Evolutionary conservation across 2,329 filamentous ascomycete genomes (phyloP), one percentile per base, ranked within the genome.

Genomic region (Talaromyces sp.): DNA sequence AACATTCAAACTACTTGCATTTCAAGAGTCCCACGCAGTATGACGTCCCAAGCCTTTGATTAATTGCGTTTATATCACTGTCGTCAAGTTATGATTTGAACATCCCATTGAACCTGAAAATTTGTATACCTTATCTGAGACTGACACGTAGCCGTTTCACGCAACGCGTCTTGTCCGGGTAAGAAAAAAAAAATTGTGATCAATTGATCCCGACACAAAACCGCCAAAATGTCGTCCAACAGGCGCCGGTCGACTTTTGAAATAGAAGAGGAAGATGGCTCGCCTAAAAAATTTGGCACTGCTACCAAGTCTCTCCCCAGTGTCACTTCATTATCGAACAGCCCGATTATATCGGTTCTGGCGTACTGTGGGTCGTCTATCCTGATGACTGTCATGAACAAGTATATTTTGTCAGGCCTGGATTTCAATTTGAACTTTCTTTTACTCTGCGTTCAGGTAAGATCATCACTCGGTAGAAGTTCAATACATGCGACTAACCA

Each of bases 371-470:
- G 89, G 70, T 90, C 93, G 57, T 97, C 92, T n/a, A 99, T 99
- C 72, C 85, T 93, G 75, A 99, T 99, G 95, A 99, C 95, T 7
- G 90, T 96, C 17, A 95, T 96, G 75, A 99, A 99, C 81, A 99
- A 99, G 82, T 98, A 95, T 75, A 93, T 97, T 64, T 86, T 99
- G 51, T 96, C 91, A 8, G 93, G 93, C 63, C 83, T 84, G 56
- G 85, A 88, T 66, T 99, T 96, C 85, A 99, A 98, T 78, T 79
- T 99, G 71, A 96, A 96, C 78, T 96, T 98, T 78, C 91, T 98
- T 78, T 89, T 97, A 69, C 85, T 98, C 62, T 89, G 86, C 63
- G 84, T 98, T 63, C 93, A 98, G 87, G 93, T 96, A 85, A 71
- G 85, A 71, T 46, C 49, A n/a, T 21, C 8, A n/a, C n/a, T 2